Evolutionary conservation across 2,329 filamentous ascomycete species (phyloP), one percentile per base, ranked within the genome.

Genomic region (Venturia aucupariae): DNA sequence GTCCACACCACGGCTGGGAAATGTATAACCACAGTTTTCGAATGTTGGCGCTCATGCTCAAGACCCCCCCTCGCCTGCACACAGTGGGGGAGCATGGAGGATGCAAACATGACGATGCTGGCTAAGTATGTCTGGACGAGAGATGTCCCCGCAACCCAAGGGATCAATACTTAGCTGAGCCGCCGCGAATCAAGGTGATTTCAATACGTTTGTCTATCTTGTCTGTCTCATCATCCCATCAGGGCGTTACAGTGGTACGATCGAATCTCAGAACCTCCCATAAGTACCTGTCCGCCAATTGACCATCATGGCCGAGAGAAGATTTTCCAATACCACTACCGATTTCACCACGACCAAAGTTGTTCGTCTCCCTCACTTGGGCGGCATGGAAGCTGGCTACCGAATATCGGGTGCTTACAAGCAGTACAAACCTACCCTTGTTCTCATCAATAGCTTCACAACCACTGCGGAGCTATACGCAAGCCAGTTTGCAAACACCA

Each of bases 391-490:
- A 11, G 81, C 75, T 46, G 77, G 76, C 30, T 82, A 82, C 68
- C 75, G 78, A 63, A 76, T 79, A 69, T 44, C 22, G 22, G 46
- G 35, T n/a, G 67, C 70, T 2, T 72, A 73, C 66, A 71, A 75
- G 65, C 15, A 68, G 8, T 64, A 72, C 39, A 83, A 82, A 68
- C 81, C 81, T 4, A 84, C 81, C 0, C 71, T 81, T 19, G 74
- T 83, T 5, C 72, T 83, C 13, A 73, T 83, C 65, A 82, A 84
- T 68, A 78, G 76, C 32, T 82, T 84, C 71, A 79, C 75, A 48
- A 83, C 78, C n/a, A 75, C 77, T 0, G 75, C 77, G 0, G 75
- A 79, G 4, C 75, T 83, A 0, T 81, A 77, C 69, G 67, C 68
- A 1, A 65, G 69, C 13, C 78, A 80, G 65, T 79, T 75, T 65